Percentiles rank a stretch among this genome's conserved stretches.
Evolutionary conservation across 495 filamentous ascomycete genomes (phyloP).

Genomic region (Penicillium soppii): DNA sequence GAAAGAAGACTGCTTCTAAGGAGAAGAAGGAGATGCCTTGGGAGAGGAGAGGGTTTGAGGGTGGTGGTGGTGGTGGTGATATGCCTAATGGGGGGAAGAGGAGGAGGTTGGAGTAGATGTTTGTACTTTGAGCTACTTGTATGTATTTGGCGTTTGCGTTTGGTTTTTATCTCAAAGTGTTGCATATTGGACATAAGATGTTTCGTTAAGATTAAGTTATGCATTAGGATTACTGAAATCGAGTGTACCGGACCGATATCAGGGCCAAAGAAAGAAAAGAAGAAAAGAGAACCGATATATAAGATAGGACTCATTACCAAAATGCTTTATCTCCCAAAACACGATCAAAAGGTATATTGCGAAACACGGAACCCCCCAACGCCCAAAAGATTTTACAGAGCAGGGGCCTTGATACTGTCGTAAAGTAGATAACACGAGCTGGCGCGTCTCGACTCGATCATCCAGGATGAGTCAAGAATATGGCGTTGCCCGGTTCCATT

Average conservation of each 20-base stretch:
- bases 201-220: background rate
- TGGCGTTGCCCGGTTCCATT: constrained; percentile 2
- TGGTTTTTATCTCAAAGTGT: no score
- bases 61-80: constrained; percentile 15
- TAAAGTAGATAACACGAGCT: constrained; percentile 17
- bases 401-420: constrained; percentile 17
- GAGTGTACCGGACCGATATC: background rate
- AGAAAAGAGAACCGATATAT: constrained; percentile 11
- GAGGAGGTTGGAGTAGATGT: constrained; percentile 30
- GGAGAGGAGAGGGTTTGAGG: constrained; percentile 52
- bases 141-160: no score
- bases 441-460: constrained; percentile 15
- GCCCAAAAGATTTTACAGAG: constrained; percentile 15
- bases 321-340: constrained; percentile 19
- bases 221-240: constrained; percentile 3
- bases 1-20: constrained; percentile 79
- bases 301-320: constrained; percentile 15
- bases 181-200: background rate
- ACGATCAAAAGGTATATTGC: constrained; percentile 31
- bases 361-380: constrained; percentile 15
- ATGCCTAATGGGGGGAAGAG: constrained; percentile 29
- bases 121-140: no score
- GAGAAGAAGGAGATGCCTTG: constrained; percentile 79
- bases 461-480: constrained; percentile 17
- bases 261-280: constrained; percentile 7